Evolutionary conservation across 2,329 filamentous ascomycete genomes (phyloP).

Genomic region (Penicillium sp.): DNA sequence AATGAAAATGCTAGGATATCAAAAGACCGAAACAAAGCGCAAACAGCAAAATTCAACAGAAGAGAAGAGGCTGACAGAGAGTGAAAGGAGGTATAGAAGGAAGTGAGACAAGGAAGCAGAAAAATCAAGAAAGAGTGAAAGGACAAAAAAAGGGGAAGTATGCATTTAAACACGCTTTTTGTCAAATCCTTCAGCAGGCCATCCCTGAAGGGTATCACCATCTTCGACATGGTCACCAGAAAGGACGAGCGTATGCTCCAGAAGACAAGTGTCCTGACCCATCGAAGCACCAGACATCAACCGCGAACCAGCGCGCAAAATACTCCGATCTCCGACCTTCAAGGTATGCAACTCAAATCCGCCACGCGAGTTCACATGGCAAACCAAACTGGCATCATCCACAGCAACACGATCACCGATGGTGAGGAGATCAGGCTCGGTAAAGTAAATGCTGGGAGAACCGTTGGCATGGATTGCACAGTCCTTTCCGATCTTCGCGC

Average conservation of each 20-base stretch:
- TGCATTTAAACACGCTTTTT: slow-evolving; percentile 15
- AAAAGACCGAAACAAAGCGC: not conserved
- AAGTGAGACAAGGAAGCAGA: not conserved
- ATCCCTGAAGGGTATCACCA: slow-evolving; percentile 52
- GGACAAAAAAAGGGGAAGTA: not conserved
- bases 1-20: not conserved
- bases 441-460: slow-evolving; percentile 52
- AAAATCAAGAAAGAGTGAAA: not conserved
- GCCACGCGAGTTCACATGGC: slow-evolving; percentile 56
- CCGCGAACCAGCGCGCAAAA: slow-evolving; percentile 51
- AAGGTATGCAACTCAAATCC: slow-evolving; percentile 55
- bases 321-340: slow-evolving; percentile 50
- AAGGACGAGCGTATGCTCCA: slow-evolving; percentile 59
- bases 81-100: not conserved
- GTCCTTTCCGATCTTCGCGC: slow-evolving; percentile 53
- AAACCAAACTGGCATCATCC: slow-evolving; percentile 56
- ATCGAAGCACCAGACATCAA: slow-evolving; percentile 54
- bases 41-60: not conserved
- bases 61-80: not conserved
- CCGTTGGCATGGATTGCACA: slow-evolving; percentile 56
- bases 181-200: slow-evolving; percentile 49
- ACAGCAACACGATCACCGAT: slow-evolving; percentile 53
- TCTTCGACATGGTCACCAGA: slow-evolving; percentile 54
- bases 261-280: slow-evolving; percentile 51
- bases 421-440: slow-evolving; percentile 55